Evolutionary conservation across 78 protist species (phyloP).

Genomic region (Dictyostelium discoideum): DNA sequence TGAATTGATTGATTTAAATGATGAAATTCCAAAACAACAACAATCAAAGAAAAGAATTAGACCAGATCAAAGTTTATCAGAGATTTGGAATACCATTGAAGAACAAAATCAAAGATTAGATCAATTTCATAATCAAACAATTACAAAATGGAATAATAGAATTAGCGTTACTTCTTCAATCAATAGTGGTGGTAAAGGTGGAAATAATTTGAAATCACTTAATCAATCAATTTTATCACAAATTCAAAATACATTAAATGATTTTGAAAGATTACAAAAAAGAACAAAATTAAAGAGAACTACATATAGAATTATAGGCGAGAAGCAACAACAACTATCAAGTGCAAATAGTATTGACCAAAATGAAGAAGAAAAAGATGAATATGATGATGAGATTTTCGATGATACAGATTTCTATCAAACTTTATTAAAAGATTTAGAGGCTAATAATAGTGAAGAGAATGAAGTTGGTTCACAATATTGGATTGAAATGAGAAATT

Average conservation of each 20-base stretch:
- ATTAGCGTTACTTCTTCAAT: neutral
- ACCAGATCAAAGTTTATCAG: neutral
- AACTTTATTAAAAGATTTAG: constrained; percentile 27
- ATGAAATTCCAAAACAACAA: constrained; percentile 6
- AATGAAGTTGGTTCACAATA: constrained; percentile 45
- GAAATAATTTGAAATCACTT: constrained; percentile 40
- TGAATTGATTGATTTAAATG: constrained; percentile 20
- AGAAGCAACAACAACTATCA: constrained; percentile 4
- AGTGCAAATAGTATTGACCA: neutral
- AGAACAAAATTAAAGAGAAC: constrained; percentile 51
- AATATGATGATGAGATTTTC: constrained; percentile 61
- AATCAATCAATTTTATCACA: constrained; percentile 63
- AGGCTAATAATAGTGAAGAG: neutral
- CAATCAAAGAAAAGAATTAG: constrained; percentile 29
- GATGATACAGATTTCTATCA: constrained; percentile 74
- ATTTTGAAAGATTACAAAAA: constrained; percentile 40
- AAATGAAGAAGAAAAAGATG: constrained; percentile 4
- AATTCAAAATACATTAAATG: constrained; percentile 48
- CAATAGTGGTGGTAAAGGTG: neutral
- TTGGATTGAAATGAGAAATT: constrained; percentile 46
- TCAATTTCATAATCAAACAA: neutral
- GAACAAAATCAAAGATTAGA: constrained; percentile 31
- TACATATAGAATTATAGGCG: constrained; percentile 14
- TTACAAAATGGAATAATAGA: constrained; percentile 49
- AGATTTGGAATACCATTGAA: constrained; percentile 43